A percentile compares a stretch with the other conserved stretches of the same genome.
Evolutionary conservation across 345 rosid genomes (phyloP).

Genomic region (Salix dunnii): DNA sequence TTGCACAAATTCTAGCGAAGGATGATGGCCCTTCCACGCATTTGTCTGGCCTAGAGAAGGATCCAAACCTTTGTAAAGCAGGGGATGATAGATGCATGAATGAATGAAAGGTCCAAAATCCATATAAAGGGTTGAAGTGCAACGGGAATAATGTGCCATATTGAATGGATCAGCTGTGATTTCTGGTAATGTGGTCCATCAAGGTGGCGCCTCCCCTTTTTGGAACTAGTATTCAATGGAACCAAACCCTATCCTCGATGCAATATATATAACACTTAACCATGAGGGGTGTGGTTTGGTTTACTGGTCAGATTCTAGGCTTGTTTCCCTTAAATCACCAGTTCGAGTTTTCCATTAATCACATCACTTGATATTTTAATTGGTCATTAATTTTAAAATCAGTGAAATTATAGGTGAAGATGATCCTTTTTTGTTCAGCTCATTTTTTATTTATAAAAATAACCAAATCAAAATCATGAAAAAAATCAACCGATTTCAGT

Average conservation of each 20-base stretch:
- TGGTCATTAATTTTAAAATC: too few species aligned
- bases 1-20: not conserved
- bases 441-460: too few species aligned
- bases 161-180: conserved; percentile 23
- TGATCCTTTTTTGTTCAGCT: too few species aligned
- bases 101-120: conserved; percentile 27
- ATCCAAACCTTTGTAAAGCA: not conserved
- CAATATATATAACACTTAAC: not conserved
- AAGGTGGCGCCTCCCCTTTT: conserved; percentile 8
- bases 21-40: not conserved
- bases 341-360: too few species aligned
- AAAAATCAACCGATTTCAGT: too few species aligned
- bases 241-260: not conserved
- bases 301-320: too few species aligned
- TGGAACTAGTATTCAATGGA: conserved; percentile 16
- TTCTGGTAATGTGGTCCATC: conserved; percentile 38
- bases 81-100: conserved; percentile 19
- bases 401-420: too few species aligned
- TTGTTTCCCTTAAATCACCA: too few species aligned
- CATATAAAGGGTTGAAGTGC: conserved; percentile 1
- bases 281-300: too few species aligned
- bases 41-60: not conserved
- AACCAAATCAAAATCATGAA: too few species aligned
- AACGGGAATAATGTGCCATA: conserved; percentile 24
- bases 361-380: too few species aligned